These are phyloP conservation scores for Cytospora mali DNA, from an alignment of 2,329 filamentous ascomycete genomes.

Conservation along the genomic window DNA sequence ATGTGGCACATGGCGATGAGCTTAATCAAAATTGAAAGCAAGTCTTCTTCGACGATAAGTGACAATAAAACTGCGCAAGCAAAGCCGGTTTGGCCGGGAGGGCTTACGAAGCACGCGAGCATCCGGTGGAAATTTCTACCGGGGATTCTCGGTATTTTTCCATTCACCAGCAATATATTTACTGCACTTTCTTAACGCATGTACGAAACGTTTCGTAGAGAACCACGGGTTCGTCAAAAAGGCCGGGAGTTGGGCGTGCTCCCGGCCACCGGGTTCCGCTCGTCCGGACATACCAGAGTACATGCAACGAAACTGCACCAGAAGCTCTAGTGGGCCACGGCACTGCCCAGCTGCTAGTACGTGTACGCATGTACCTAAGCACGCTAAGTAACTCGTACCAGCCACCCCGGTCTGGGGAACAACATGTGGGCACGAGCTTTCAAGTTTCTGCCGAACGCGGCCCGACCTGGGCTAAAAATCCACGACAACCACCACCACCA, in stretches of 20 bases:
- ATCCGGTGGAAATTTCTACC: background rate
- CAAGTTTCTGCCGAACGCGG: constrained; percentile 28
- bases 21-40: background rate
- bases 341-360: background rate
- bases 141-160: background rate
- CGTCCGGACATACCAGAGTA: background rate
- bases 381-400: too few relatives aligned
- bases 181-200: background rate
- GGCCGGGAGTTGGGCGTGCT: background rate
- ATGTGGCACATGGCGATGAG: constrained; percentile 4
- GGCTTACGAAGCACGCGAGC: too few relatives aligned
- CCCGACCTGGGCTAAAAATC: constrained; percentile 17
- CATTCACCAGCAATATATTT: background rate
- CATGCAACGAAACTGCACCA: too few relatives aligned
- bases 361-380: background rate
- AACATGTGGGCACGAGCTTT: constrained; percentile 5
- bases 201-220: background rate
- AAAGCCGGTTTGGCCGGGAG: background rate
- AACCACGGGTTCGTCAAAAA: background rate
- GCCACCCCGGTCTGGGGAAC: background rate
- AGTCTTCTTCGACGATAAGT: background rate
- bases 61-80: background rate
- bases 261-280: background rate
- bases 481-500: background rate
- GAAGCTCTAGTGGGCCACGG: background rate